These are phyloP conservation scores for Phytophthora cactorum DNA, from an alignment of 352 stramenopile species.

Conservation along the genomic window DNA sequence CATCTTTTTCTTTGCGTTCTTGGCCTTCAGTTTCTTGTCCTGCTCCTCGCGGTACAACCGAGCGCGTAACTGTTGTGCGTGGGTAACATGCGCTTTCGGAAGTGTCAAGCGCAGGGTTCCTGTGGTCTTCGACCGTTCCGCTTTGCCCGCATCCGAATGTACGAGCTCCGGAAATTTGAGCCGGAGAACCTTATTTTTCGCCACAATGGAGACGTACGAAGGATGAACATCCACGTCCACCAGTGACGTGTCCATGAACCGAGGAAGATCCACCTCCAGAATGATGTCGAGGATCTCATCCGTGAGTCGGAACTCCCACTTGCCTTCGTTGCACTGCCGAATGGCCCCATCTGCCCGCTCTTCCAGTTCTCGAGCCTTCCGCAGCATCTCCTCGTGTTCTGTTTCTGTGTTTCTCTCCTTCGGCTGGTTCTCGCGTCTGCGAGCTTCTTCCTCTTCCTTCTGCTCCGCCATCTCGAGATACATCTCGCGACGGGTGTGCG, in stretches of 20 bases:
- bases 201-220: conserved; percentile 92
- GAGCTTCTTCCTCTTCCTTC: conserved; percentile 46
- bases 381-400: conserved; percentile 82
- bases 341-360: conserved; percentile 42
- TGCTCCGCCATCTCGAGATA: conserved; percentile 86
- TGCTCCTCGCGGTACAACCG: conserved; percentile 44
- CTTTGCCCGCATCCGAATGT: conserved; percentile 59
- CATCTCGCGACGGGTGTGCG: conserved; percentile 78
- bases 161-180: conserved; percentile 57
- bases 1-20: conserved; percentile 10
- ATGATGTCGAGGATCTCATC: conserved; percentile 64
- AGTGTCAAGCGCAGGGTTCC: conserved; percentile 60
- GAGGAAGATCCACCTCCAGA: conserved; percentile 84
- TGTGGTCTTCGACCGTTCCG: conserved; percentile 59
- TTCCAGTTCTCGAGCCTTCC: conserved; percentile 38
- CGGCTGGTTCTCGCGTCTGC: conserved; percentile 78
- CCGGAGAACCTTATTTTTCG: conserved; percentile 92
- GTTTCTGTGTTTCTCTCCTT: conserved; percentile 85
- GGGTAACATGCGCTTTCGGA: conserved; percentile 55
- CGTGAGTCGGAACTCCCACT: conserved; percentile 87
- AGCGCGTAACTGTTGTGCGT: conserved; percentile 46
- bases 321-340: conserved; percentile 93
- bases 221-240: conserved; percentile 96
- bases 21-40: conserved; percentile 2
- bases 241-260: conserved; percentile 91